Evolutionary conservation across 2,329 filamentous ascomycete genomes (phyloP), one percentile per base, ranked within the genome.

Genomic region (Fusarium tupiense): DNA sequence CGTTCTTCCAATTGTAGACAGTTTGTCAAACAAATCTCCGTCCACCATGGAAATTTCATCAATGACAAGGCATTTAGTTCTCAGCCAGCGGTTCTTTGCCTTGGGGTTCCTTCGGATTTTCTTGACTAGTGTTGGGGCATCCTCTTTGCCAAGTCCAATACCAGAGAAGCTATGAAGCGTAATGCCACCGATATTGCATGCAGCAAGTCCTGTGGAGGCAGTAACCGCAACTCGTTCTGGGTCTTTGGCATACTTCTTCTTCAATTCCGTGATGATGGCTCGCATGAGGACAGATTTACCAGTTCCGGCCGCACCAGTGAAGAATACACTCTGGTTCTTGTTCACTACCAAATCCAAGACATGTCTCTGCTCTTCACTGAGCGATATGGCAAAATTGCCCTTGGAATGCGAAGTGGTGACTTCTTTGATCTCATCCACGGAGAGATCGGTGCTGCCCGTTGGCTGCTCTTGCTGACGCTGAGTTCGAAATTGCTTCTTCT

Each of bases 31-130:
- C 0, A 99, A 87, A 40, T 98, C 95, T 3, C 94, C 96, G 78
- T 99, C 96, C 9, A 99, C 95, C 97, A 99, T 99, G 19, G 96
- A 98, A 8, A 99, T 92, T 81, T 99, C 96, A 82, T 99, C 96
- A 77, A 99, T 90, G 75, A 99, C 88, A 31, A 99, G 88, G 19
- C 94, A 91, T 79, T 95, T 97, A 2, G 95, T 97, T 64, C 91
- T 90, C 74, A 97, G 84, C 97, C 97, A 99, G 46, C 96, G 90
- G 73, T 91, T 92, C 80, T 93, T 96, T 29, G 95, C 94, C 81
- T 98, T 98, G 24, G 89, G 88, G 75, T 98, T 98, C 67, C 91
- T 90, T 77, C 93, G 92, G 77, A 99, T 94, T 87, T 98, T 99
- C 82, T 94, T 96, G 58, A 98, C 90, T 31, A 99, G 87, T 38